Percentiles rank a stretch among this genome's conserved stretches.
phyloP scores from a whole-genome alignment of 2,329 filamentous ascomycete species.

The Hymenoscyphus albidus region DNA sequence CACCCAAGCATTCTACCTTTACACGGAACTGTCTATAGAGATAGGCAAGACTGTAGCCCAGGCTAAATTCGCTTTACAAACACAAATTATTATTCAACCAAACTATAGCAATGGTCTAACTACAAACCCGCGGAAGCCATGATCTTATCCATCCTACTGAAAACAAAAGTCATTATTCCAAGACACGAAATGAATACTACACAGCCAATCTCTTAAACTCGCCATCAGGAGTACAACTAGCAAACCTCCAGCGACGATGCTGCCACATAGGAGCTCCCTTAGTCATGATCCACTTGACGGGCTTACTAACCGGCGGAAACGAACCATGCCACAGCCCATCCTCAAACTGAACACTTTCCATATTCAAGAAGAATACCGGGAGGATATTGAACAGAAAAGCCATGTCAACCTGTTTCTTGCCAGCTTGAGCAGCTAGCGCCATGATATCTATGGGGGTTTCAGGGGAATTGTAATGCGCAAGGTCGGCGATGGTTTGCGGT shows the following conservation, averaged over 20 bases:
- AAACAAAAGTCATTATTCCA: too few species aligned
- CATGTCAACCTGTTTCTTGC: slow-evolving; percentile 20
- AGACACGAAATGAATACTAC: neutral
- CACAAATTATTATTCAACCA: too few species aligned
- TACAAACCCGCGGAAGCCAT: too few species aligned
- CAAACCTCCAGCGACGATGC: slow-evolving; percentile 18
- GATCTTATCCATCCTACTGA: too few species aligned
- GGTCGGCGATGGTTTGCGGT: slow-evolving; percentile 14
- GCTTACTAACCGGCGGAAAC: slow-evolving; percentile 14
- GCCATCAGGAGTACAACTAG: slow-evolving; percentile 17
- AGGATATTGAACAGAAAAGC: slow-evolving; percentile 18
- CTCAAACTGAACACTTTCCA: slow-evolving; percentile 22
- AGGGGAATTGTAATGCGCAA: slow-evolving; percentile 16
- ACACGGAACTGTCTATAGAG: too few species aligned
- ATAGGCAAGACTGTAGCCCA: too few species aligned
- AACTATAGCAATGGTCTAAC: too few species aligned
- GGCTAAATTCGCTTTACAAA: too few species aligned
- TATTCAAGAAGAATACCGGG: slow-evolving; percentile 21
- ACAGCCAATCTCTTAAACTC: slow-evolving; percentile 1
- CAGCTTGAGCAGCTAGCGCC: slow-evolving; percentile 13
- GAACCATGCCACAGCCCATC: slow-evolving; percentile 18
- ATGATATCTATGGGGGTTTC: slow-evolving; percentile 18
- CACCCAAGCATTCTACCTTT: too few species aligned
- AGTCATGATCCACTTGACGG: slow-evolving; percentile 17
- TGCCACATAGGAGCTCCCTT: slow-evolving; percentile 15